Evolutionary conservation across 2,329 filamentous ascomycete species (phyloP), one percentile per base, ranked within the genome.

Genomic region (Incumbomyces lentus): DNA sequence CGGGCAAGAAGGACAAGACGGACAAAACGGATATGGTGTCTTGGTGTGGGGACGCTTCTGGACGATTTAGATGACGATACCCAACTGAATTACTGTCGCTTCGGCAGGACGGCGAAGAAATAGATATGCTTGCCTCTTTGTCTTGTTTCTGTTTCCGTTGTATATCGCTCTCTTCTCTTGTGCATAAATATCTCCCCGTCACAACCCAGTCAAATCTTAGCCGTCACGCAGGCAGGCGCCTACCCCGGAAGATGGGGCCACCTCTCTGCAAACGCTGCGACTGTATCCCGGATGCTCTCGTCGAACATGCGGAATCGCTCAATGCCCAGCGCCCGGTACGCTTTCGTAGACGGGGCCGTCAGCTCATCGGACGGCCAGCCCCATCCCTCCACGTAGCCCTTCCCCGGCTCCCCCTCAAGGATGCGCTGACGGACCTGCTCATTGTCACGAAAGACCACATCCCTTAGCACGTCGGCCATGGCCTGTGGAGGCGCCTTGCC

Each of bases 401-500:
- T 41, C 14, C 54, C 54, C 4, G 52, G 51, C n/a, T 44, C 37
- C 11, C 52, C 54, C 13, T 51, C 40, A 16, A 55, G 32, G 46
- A 58, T 54, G 22, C 53, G 40, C 1, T 55, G 50, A 1, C 48
- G 48, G 29, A 50, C 51, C 13, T 16, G 42, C 41, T 49, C 40
- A 35, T 49, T 36, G 29, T 42, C 40, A 13, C 29, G 17, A 19
- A 38, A 38, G n/a, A 44, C 39, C 13, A 13, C 12, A 12, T 43
- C 38, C 7, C 55, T 42, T 44, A 58, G 14, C 16, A 55, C 29
- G 35, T 59, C 56, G 5, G 54, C 55, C 19, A 49, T 46, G 5
- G 55, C 56, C 37, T 59, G 56, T 3, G 55, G 55, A 18, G 56
- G 52, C 1, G 52, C 56, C 40, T 51, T 55, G 40, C 56, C 56